A percentile compares a stretch with the other conserved stretches of the same genome.
These are phyloP conservation scores for Verticillium klebahnii DNA, from an alignment of 2,329 filamentous ascomycete species.

Conservation along the genomic window DNA sequence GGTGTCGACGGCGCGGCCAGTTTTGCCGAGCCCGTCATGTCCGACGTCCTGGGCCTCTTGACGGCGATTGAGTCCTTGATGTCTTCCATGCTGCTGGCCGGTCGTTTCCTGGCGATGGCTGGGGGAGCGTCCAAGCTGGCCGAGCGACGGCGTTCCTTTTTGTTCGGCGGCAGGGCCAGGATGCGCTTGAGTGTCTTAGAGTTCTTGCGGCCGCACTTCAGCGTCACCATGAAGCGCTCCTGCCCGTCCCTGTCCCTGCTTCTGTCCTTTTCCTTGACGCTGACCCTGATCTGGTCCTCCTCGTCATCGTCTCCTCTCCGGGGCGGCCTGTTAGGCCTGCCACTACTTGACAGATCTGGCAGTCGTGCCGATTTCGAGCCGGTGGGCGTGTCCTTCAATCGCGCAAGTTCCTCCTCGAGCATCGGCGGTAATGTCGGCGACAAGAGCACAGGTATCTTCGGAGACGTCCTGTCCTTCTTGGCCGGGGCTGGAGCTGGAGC, in stretches of 20 bases:
- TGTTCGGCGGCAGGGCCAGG: conserved; percentile 35
- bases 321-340: conserved; percentile 20
- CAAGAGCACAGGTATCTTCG: conserved; percentile 43
- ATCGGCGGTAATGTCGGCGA: conserved; percentile 52
- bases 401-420: conserved; percentile 41
- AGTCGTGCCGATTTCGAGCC: conserved; percentile 17
- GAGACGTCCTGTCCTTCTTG: conserved; percentile 33
- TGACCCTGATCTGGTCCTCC: conserved; percentile 23
- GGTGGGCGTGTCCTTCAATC: conserved; percentile 3
- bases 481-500: conserved; percentile 16
- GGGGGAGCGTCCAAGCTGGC: conserved; percentile 33
- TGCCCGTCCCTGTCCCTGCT: conserved; percentile 13
- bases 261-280: conserved; percentile 7
- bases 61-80: conserved; percentile 29
- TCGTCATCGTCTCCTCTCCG: conserved; percentile 27
- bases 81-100: conserved; percentile 30
- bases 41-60: conserved; percentile 40
- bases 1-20: conserved; percentile 43
- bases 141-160: conserved; percentile 31
- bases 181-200: conserved; percentile 41
- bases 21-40: conserved; percentile 27
- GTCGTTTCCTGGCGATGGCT: conserved; percentile 44
- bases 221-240: conserved; percentile 32
- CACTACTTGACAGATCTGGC: conserved; percentile 25
- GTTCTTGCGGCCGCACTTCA: conserved; percentile 45